A percentile compares a stretch with the other conserved stretches of the same genome.
Evolutionary conservation across 2,329 filamentous ascomycete species (phyloP).

Genomic region (Pyricularia sp.): DNA sequence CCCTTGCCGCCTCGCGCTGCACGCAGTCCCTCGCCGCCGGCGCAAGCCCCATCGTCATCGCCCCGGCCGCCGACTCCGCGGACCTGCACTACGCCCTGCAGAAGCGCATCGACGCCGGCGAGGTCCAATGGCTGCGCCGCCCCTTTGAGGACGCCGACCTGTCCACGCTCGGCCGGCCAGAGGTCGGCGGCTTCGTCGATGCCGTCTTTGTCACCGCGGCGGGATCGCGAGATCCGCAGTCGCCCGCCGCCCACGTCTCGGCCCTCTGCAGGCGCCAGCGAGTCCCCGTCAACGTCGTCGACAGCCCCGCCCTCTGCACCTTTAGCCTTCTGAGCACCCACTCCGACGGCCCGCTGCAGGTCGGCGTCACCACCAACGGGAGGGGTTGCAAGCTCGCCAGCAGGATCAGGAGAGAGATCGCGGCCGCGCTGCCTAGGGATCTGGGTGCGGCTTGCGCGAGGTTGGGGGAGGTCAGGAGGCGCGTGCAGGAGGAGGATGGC

Average conservation of each 20-base stretch:
- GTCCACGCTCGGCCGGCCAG: conserved; percentile 65
- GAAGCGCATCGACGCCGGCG: conserved; percentile 55
- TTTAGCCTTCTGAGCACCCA: conserved; percentile 87
- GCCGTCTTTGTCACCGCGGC: conserved; percentile 76
- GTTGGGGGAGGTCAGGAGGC: conserved; percentile 62
- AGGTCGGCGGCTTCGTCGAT: conserved; percentile 73
- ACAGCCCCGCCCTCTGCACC: conserved; percentile 76
- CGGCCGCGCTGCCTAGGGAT: conserved; percentile 63
- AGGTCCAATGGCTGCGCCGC: conserved; percentile 56
- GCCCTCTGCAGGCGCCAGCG: conserved; percentile 66
- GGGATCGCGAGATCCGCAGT: conserved; percentile 31
- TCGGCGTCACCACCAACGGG: conserved; percentile 92
- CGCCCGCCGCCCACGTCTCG: conserved; percentile 55
- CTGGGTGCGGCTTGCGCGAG: conserved; percentile 70
- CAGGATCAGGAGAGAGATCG: conserved; percentile 80
- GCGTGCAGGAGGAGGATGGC: conserved; percentile 64
- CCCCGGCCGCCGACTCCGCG: conserved; percentile 38
- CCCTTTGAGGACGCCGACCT: conserved; percentile 64
- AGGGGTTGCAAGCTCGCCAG: conserved; percentile 90
- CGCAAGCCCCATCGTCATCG: conserved; percentile 70
- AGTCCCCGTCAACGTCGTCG: conserved; percentile 88
- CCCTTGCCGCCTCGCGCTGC: conserved; percentile 79
- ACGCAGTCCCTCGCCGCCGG: conserved; percentile 72
- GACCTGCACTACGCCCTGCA: conserved; percentile 48
- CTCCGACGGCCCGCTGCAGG: conserved; percentile 81